phyloP scores from a whole-genome alignment of 108 stramenopile genomes.

The Seminavis robusta region DNA sequence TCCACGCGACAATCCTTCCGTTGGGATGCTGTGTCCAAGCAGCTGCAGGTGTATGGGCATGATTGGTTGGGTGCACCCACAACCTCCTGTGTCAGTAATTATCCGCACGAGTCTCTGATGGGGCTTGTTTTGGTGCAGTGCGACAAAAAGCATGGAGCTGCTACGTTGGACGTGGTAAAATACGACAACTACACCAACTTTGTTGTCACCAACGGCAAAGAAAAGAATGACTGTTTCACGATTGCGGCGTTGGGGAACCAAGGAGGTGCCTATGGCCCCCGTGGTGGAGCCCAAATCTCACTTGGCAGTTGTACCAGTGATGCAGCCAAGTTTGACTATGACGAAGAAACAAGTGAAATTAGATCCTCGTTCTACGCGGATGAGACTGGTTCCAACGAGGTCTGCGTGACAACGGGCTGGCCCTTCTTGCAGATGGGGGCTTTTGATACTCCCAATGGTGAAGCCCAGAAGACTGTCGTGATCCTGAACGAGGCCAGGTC shows the following conservation, averaged over 20 bases:
- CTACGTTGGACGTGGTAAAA: conserved; percentile 41
- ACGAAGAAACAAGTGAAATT: conserved; percentile 51
- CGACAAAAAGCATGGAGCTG: conserved; percentile 28
- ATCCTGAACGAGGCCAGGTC: conserved; percentile 72
- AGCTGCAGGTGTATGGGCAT: conserved; percentile 65
- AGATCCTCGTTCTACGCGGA: conserved; percentile 35
- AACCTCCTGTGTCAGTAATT: conserved; percentile 47
- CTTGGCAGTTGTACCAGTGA: conserved; percentile 53
- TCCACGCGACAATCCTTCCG: conserved; percentile 75
- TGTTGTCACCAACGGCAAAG: background rate
- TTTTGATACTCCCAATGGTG: conserved; percentile 59
- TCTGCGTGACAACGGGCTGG: conserved; percentile 90
- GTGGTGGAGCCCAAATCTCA: conserved; percentile 69
- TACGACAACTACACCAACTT: background rate
- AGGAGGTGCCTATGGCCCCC: conserved; percentile 77
- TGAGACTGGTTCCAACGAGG: conserved; percentile 36
- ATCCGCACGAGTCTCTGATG: conserved; percentile 38
- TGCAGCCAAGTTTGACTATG: conserved; percentile 53
- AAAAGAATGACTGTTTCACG: conserved; percentile 37
- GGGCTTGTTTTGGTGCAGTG: conserved; percentile 53
- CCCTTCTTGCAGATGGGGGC: conserved; percentile 85
- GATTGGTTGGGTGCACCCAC: conserved; percentile 78
- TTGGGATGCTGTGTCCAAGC: conserved; percentile 35
- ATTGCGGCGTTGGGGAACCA: conserved; percentile 41
- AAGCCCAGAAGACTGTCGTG: conserved; percentile 51